phyloP scores from a whole-genome alignment of 2,329 filamentous ascomycete genomes.

The Ophiostoma ips region DNA sequence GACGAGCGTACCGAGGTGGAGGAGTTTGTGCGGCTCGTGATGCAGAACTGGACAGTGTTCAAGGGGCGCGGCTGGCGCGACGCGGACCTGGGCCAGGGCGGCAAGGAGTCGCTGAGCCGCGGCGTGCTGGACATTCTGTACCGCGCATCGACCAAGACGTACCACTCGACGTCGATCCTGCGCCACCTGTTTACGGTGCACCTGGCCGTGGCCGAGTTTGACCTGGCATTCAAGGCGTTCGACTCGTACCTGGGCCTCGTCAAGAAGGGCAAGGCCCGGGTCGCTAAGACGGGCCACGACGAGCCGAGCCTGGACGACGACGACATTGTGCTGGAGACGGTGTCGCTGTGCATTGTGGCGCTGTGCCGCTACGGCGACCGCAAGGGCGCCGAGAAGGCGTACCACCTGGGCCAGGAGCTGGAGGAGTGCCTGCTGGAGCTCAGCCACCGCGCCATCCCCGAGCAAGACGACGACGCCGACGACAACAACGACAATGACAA shows the following conservation, averaged over 20 bases:
- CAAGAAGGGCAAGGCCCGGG: conserved; percentile 68
- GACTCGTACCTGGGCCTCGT: conserved; percentile 87
- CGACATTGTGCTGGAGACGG: conserved; percentile 59
- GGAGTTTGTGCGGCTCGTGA: conserved; percentile 62
- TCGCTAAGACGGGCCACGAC: conserved; percentile 60
- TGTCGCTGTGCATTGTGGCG: conserved; percentile 65
- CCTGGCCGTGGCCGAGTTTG: conserved; percentile 76
- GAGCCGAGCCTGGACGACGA: conserved; percentile 68
- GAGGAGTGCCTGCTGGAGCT: conserved; percentile 61
- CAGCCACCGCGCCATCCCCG: conserved; percentile 17
- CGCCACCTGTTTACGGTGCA: conserved; percentile 81
- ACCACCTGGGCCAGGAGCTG: conserved; percentile 54
- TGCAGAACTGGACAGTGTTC: conserved; percentile 73
- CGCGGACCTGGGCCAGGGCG: conserved; percentile 66
- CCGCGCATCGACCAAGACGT: conserved; percentile 80
- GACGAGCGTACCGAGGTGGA: conserved; percentile 70
- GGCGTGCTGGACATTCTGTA: conserved; percentile 80
- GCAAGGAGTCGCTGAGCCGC: conserved; percentile 59
- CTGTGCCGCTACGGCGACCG: conserved; percentile 69
- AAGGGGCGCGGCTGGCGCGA: conserved; percentile 71
- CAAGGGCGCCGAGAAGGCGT: conserved; percentile 65
- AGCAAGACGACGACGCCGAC: conserved; percentile 14
- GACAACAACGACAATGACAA: background rate
- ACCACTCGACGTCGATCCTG: conserved; percentile 82
- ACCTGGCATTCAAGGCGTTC: conserved; percentile 78